Conservation (phyloP, 208 protist genomes). For the Herpetomonas tarakana region DNA sequence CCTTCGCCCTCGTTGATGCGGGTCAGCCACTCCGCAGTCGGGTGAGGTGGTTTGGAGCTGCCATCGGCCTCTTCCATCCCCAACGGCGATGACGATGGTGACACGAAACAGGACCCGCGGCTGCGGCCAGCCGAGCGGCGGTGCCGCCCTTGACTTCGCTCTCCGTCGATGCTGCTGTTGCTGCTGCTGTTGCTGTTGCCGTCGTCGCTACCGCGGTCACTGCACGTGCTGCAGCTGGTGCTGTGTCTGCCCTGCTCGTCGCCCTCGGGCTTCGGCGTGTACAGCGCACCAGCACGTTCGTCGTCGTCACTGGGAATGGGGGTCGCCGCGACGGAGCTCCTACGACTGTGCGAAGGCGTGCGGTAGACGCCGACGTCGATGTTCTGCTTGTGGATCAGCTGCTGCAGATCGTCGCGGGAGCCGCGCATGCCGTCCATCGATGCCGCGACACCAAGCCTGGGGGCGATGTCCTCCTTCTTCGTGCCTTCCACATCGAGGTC, state of each 20-base stretch:
- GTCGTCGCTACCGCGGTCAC: neutral
- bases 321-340: neutral
- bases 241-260: neutral
- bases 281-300: too few species aligned
- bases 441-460: slow-evolving; percentile 33
- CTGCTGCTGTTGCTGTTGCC: neutral
- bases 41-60: neutral
- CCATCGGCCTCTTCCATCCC: neutral
- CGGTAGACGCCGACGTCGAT: slow-evolving; percentile 3
- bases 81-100: neutral
- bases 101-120: neutral
- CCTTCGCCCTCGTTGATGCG: neutral
- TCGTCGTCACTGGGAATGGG: neutral
- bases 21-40: neutral
- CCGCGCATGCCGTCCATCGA: slow-evolving; percentile 20
- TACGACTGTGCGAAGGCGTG: neutral
- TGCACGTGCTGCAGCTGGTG: neutral
- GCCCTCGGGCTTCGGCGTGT: too few species aligned
- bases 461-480: slow-evolving; percentile 43
- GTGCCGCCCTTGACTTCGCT: too few species aligned
- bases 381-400: neutral
- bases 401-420: slow-evolving; percentile 1
- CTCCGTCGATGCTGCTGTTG: too few species aligned
- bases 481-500: slow-evolving; percentile 48
- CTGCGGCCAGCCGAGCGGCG: neutral